phyloP scores from a whole-genome alignment of 2,329 filamentous ascomycete species.

The Blastomyces silverae region DNA sequence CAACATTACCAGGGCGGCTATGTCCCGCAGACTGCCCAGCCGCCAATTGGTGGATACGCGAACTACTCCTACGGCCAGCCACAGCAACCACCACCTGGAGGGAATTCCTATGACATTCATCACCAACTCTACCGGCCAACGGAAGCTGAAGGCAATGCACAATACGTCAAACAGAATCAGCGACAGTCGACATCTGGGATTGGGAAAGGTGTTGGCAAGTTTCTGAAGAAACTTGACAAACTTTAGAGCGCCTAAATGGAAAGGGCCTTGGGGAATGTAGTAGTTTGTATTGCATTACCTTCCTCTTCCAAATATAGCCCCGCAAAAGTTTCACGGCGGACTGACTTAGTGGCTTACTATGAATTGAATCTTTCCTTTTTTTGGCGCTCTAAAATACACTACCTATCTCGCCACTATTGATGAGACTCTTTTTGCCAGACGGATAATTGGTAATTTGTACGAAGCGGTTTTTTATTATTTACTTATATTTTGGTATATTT shows the following conservation, averaged over 20 bases:
- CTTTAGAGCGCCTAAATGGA: conserved; percentile 10
- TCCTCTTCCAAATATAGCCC: background rate
- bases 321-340: background rate
- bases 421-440: background rate
- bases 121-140: conserved; percentile 44
- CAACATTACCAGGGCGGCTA: conserved; percentile 18
- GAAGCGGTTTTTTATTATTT: background rate
- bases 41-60: conserved; percentile 36
- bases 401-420: background rate
- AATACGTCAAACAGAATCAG: conserved; percentile 30
- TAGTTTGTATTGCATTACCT: background rate
- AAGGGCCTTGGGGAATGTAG: background rate
- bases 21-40: conserved; percentile 21
- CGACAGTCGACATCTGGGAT: conserved; percentile 16
- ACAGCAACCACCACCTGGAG: conserved; percentile 21
- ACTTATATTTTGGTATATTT: background rate
- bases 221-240: conserved; percentile 34
- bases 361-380: background rate
- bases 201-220: conserved; percentile 32
- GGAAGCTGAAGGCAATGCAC: conserved; percentile 36
- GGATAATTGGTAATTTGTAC: conserved; percentile 3
- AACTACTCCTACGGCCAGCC: conserved; percentile 39
- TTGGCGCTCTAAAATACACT: background rate
- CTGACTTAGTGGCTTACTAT: background rate
- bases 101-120: conserved; percentile 39